Percentiles rank a stretch among this genome's conserved stretches.
These are phyloP conservation scores for Trifolium subterraneum DNA, from an alignment of 306 rosid species.

Conservation along the genomic window DNA sequence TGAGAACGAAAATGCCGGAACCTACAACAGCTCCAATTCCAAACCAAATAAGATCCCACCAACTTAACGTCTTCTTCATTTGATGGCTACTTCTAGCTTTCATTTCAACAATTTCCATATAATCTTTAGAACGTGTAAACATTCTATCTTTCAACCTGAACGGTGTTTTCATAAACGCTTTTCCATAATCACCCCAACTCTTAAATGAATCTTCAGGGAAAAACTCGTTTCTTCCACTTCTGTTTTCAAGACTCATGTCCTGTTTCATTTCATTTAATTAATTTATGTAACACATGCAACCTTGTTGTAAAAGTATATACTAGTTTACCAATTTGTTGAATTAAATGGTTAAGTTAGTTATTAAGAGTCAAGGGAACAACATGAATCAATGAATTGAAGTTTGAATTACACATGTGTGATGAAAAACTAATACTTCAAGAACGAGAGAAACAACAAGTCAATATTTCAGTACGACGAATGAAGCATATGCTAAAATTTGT, in stretches of 20 bases:
- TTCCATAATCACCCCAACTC: constrained; percentile 59
- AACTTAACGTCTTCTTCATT: constrained; percentile 76
- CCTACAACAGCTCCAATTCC: constrained; percentile 79
- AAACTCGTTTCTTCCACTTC: constrained; percentile 57
- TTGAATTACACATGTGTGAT: no score
- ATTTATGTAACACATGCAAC: neutral
- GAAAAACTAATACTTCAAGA: no score
- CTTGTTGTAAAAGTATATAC: neutral
- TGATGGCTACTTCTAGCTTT: constrained; percentile 60
- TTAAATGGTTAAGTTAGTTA: neutral
- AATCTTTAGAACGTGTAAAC: constrained; percentile 56
- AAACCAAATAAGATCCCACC: constrained; percentile 93
- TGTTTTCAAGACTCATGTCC: neutral
- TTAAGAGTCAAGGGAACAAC: neutral
- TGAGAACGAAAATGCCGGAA: constrained; percentile 77
- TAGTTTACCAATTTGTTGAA: neutral
- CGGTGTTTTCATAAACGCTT: constrained; percentile 60
- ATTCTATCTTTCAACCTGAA: constrained; percentile 56
- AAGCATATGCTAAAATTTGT: neutral
- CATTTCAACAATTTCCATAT: constrained; percentile 65
- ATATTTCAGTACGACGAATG: no score
- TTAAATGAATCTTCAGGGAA: constrained; percentile 82
- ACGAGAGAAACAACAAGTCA: no score
- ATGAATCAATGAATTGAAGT: neutral
- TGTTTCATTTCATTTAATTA: neutral